Base-by-base conservation (phyloP, 2,329 filamentous ascomycete genomes). In the Pseudogymnoascus sp. region DNA sequence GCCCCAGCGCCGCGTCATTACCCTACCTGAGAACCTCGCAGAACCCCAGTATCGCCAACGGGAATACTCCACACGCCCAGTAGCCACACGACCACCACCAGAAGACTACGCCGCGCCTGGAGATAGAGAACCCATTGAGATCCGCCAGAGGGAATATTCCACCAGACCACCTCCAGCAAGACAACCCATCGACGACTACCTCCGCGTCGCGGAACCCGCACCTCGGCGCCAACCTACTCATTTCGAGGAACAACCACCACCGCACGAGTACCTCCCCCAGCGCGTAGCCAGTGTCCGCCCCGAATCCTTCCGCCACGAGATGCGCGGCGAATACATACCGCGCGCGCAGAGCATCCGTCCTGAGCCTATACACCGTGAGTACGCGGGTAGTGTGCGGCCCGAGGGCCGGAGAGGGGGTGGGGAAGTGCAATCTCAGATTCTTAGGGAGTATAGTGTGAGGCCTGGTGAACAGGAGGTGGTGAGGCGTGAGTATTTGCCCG, bases 1-100 rank as follows among this genome's bases (percentile, higher is more conserved):
- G 53, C 73, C 77, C n/a, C 77, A 80, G 8, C 78, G 84, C 65
- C 80, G 85, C 43, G 79, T 87, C 46, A 76, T 90, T 21, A 86
- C 86, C 9, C 84, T 88, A 65, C 82, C 85, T 1, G 87, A 89
- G 65, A 83, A 79, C 61, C 75, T 79, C 60, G 70, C 78, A 25
- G 81, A 84, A 5, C 66, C 65, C 14, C 75, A 79, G 28, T 84
- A 83, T 65, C 80, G 82, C 14, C 80, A 83, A 66, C 77, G 84
- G 62, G 86, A 88, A 67, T 84, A 84, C 67, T 82, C 84, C 3
- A 74, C 75, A 66, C 83, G 79, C 38, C 83, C 79, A 62, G 65
- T 14, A 25, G 42, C 64, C 9, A 74, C 78, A 64, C 73, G 70
- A 4, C 74, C 74, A 2, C 73, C 77, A 2, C 72, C 72, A 36